These are phyloP conservation scores for Furcasterigmium sp. DNA, from an alignment of 2,329 filamentous ascomycete genomes.

Conservation along the genomic window DNA sequence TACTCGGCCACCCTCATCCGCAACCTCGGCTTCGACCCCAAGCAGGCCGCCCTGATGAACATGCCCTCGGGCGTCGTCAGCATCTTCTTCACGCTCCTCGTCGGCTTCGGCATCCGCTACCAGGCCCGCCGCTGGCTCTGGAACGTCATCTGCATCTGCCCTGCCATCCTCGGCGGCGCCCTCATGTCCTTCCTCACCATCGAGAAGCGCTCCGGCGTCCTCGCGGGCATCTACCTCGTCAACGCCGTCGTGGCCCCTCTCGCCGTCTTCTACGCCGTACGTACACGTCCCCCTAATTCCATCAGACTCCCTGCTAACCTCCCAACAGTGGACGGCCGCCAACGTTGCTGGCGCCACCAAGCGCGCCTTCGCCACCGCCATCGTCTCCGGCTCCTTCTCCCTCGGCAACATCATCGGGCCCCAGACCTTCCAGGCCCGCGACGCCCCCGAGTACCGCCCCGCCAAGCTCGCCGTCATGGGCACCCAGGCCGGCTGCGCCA, in stretches of 20 bases:
- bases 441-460: constrained; percentile 46
- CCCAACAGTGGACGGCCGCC: constrained; percentile 41
- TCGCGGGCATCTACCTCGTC: constrained; percentile 45
- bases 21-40: constrained; percentile 38
- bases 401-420: constrained; percentile 53
- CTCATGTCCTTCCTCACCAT: constrained; percentile 48
- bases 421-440: constrained; percentile 47
- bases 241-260: constrained; percentile 43
- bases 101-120: constrained; percentile 40
- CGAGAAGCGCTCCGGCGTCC: constrained; percentile 37
- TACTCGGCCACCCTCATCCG: constrained; percentile 50
- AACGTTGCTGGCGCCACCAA: constrained; percentile 49
- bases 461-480: constrained; percentile 51
- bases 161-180: constrained; percentile 42
- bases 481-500: constrained; percentile 37
- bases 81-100: constrained; percentile 45
- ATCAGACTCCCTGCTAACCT: background rate
- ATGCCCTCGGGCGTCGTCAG: constrained; percentile 48
- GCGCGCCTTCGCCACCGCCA: constrained; percentile 42
- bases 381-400: constrained; percentile 45
- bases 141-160: constrained; percentile 41
- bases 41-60: constrained; percentile 45
- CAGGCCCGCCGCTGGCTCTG: constrained; percentile 45
- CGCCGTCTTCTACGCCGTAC: constrained; percentile 38
- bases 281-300: too few relatives aligned